These are phyloP conservation scores for Aphanocladium album DNA, from an alignment of 2,329 filamentous ascomycete genomes.

Conservation along the genomic window DNA sequence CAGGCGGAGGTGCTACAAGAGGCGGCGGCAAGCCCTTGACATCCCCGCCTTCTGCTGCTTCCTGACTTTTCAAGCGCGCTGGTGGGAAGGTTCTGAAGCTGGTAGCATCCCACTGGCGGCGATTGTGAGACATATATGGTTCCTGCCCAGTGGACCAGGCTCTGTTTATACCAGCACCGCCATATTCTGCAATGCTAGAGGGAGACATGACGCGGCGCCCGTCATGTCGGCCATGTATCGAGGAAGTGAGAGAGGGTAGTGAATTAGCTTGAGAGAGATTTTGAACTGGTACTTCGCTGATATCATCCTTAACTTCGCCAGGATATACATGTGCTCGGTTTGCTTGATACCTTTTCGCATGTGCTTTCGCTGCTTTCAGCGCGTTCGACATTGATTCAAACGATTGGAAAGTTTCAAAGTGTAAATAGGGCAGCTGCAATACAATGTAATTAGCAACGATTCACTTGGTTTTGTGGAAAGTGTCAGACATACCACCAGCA, in stretches of 20 bases:
- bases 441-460: background rate
- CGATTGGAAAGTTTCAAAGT: conserved; percentile 5
- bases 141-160: background rate
- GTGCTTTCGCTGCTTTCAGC: background rate
- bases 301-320: background rate
- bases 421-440: conserved; percentile 7
- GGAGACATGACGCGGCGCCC: background rate
- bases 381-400: background rate
- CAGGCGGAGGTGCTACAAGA: background rate
- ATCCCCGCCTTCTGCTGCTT: background rate
- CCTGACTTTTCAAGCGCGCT: background rate
- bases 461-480: background rate
- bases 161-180: background rate
- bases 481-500: background rate
- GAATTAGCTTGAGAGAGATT: background rate
- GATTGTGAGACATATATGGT: background rate
- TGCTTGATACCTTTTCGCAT: too few relatives aligned
- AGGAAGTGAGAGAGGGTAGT: background rate
- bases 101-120: background rate
- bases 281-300: background rate
- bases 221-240: background rate
- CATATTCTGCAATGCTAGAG: background rate
- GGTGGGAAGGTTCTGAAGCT: background rate
- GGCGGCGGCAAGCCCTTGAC: background rate
- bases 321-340: background rate